Evolutionary conservation across 2,329 filamentous ascomycete genomes (phyloP).

Genomic region (Teratosphaeria zuluensis): DNA sequence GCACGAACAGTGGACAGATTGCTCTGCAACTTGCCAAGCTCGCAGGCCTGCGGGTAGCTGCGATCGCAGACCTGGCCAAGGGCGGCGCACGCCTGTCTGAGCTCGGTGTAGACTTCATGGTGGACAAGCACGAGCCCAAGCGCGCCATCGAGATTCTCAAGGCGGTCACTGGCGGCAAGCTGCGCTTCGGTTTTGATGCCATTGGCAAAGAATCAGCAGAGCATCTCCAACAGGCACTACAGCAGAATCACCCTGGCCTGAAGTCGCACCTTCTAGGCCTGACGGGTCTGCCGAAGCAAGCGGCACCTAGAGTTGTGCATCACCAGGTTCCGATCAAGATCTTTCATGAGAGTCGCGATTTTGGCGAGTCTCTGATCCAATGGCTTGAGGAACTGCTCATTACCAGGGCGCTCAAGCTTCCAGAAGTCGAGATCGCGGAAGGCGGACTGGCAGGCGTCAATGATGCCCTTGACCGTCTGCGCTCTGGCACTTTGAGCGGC

Average conservation of each 20-base stretch:
- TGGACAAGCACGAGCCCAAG: conserved; percentile 57
- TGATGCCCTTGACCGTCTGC: conserved; percentile 54
- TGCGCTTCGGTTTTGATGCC: conserved; percentile 62
- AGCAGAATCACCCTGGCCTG: conserved; percentile 11
- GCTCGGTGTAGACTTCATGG: conserved; percentile 51
- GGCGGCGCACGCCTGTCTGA: conserved; percentile 52
- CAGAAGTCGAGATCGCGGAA: conserved; percentile 56
- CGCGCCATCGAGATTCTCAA: conserved; percentile 58
- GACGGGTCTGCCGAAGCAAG: conserved; percentile 55
- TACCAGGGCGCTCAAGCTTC: conserved; percentile 44
- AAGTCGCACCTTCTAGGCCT: conserved; percentile 55
- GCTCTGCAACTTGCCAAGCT: conserved; percentile 59
- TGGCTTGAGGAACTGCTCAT: conserved; percentile 62
- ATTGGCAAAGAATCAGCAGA: conserved; percentile 54
- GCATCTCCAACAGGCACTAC: conserved; percentile 46
- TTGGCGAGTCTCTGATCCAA: conserved; percentile 52
- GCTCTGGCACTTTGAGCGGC: conserved; percentile 56
- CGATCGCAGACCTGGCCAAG: conserved; percentile 56
- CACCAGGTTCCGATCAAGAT: conserved; percentile 67
- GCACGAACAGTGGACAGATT: conserved; percentile 59
- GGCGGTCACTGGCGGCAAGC: conserved; percentile 44
- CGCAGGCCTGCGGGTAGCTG: conserved; percentile 54
- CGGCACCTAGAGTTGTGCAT: conserved; percentile 39
- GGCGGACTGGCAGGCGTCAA: conserved; percentile 60
- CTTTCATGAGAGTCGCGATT: conserved; percentile 56